Evolutionary conservation across 2,329 filamentous ascomycete species (phyloP).

Genomic region (Paraconiothyrium sp.): DNA sequence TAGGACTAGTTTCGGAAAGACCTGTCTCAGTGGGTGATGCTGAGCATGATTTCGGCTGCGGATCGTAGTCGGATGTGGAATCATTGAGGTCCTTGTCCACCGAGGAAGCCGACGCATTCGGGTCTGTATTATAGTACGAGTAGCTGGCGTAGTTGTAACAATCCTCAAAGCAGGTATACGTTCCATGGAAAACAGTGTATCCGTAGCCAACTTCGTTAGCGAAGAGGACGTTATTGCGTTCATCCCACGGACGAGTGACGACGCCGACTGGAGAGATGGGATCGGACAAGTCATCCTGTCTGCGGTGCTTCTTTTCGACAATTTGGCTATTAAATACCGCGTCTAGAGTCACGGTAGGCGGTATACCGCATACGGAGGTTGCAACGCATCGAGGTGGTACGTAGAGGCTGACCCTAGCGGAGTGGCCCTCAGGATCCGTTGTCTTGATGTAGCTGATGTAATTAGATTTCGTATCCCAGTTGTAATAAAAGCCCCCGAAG

Average conservation of each 20-base stretch:
- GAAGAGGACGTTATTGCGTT: not conserved
- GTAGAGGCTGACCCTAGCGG: not conserved
- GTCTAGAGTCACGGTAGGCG: conserved; percentile 3
- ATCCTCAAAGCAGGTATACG: conserved; percentile 9
- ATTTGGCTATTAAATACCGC: not conserved
- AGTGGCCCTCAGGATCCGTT: not conserved
- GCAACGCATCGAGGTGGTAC: conserved; percentile 4
- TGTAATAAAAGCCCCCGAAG: not conserved
- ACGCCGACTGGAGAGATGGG: not conserved
- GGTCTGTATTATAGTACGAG: conserved; percentile 8
- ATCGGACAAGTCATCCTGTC: not conserved
- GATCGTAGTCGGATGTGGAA: not conserved
- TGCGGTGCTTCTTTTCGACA: conserved; percentile 1
- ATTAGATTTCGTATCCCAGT: not conserved
- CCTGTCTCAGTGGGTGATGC: conserved; percentile 2
- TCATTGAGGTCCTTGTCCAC: not conserved
- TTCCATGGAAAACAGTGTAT: conserved; percentile 9
- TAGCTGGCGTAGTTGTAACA: conserved; percentile 8
- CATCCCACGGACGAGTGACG: not conserved
- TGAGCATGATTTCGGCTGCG: not conserved
- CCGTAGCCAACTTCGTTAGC: not conserved
- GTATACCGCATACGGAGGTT: not conserved
- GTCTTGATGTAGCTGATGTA: conserved; percentile 3
- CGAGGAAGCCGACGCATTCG: not conserved
- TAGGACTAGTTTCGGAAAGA: not conserved